Evolutionary conservation across 345 rosid genomes (phyloP).

Genomic region (Psidium guajava): DNA sequence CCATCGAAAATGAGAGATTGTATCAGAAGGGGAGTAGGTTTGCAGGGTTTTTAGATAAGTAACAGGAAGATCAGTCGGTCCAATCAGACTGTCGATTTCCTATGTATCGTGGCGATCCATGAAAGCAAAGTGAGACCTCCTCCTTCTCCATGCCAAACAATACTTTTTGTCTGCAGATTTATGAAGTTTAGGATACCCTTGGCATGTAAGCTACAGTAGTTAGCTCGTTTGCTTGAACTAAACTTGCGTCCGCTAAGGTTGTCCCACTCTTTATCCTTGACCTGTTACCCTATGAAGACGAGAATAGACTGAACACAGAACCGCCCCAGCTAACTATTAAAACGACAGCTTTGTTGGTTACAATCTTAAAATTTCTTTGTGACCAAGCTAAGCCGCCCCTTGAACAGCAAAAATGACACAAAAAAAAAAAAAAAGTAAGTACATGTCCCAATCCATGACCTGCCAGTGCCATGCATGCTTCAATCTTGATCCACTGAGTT

Average conservation of each 20-base stretch:
- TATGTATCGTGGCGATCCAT: neutral
- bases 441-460: neutral
- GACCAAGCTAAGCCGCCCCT: neutral
- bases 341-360: slow-evolving; percentile 7
- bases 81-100: neutral
- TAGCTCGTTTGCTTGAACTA: slow-evolving; percentile 20
- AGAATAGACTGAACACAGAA: neutral
- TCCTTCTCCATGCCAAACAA: neutral
- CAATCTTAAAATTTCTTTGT: neutral
- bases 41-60: neutral
- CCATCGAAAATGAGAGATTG: neutral
- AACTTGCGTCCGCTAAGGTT: slow-evolving; percentile 20
- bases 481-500: neutral
- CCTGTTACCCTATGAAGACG: neutral
- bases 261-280: slow-evolving; percentile 6
- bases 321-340: slow-evolving; percentile 16
- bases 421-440: neutral
- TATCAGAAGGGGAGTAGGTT: neutral
- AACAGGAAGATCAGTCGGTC: neutral
- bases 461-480: slow-evolving; percentile 3
- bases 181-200: neutral
- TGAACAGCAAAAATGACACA: neutral
- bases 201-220: slow-evolving; percentile 1
- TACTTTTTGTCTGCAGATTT: neutral
- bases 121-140: neutral